phyloP scores from a whole-genome alignment of 371 early-diverging fungal species.

The Batrachochytrium dendrobatidis region DNA sequence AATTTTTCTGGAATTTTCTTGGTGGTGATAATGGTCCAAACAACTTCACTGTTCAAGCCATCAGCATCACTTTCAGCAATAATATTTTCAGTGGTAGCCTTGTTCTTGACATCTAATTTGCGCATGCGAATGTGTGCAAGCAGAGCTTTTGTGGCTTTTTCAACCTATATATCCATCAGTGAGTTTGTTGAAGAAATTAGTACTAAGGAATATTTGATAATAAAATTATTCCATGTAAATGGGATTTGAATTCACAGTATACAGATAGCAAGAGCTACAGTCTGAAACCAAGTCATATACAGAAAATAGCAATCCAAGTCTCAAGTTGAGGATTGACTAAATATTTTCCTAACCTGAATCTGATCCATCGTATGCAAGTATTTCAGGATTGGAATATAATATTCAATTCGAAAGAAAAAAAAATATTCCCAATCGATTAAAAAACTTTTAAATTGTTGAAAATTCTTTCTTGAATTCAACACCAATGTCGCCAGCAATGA shows the following conservation, averaged over 20 bases:
- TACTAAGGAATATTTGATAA: no score
- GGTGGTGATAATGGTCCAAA: conserved; percentile 51
- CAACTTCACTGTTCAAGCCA: conserved; percentile 5
- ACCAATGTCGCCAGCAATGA: no score
- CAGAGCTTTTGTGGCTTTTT: conserved; percentile 51
- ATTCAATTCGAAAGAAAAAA: conserved; percentile 5
- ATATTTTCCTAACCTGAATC: neutral
- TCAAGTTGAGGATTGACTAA: no score
- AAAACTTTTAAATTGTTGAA: no score
- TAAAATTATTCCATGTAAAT: no score
- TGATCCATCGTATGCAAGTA: neutral
- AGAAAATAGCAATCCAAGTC: no score
- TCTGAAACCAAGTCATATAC: no score
- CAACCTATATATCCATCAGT: conserved; percentile 21
- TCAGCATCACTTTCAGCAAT: conserved; percentile 1
- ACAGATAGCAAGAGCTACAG: no score
- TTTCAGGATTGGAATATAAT: neutral
- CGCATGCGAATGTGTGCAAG: conserved; percentile 44
- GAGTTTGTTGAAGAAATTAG: no score
- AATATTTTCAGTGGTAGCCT: neutral
- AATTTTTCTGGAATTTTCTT: conserved; percentile 47
- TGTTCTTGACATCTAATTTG: conserved; percentile 20
- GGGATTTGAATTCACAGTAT: no score
- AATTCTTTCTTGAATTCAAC: no score
- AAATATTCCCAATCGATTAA: no score